Evolutionary conservation across 1,284 basidiomycete species (phyloP), one percentile per base, ranked within the genome.

Genomic region (Calocybe gambosa): DNA sequence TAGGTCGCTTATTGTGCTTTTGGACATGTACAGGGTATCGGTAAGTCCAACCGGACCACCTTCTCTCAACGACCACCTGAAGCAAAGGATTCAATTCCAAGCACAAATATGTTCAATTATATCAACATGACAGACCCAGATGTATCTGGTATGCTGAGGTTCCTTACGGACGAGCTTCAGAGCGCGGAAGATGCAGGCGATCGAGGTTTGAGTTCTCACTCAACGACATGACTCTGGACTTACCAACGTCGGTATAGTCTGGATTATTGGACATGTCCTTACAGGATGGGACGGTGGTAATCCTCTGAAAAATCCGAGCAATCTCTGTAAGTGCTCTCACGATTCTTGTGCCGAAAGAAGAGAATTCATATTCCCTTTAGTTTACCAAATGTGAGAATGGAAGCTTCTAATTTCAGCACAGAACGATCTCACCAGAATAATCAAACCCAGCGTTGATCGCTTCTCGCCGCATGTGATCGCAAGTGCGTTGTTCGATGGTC

Each of bases 101-200:
- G 68, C 77, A 7, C 35, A 4, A 89, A 91, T 58, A 80, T 76
- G 53, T 86, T 89, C 65, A 84, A 83, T 59, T 89, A 81, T 59
- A 82, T 92, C 65, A 85, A 90, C 57, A 72, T 86, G 56, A 79
- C 78, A 16, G 62, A 80, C 33, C 75, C 82, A 1, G 89, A 91
- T 61, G 69, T 70, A 33, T 85, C 80, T 31, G 86, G 87, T 7
- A 85, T 85, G 75, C 68, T 91, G 52, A 73, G 84, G 19, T 90
- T 86, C 67, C 58, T 91, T 46, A 89, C 89, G 2, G 82, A 89
- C 54, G 85, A 91, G 62, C 68, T 91, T n/a, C 84, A 89, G 60
- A 79, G 72, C 43, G 82, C 84, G 12, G 85, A 88, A 60, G 84
- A 88, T 56, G 70, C 72, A 26, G 77, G 82, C 2, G 82, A 86